A percentile compares a stretch with the other conserved stretches of the same genome.
These are phyloP conservation scores for Sodiomyces alkalinus DNA, from an alignment of 2,329 filamentous ascomycete species.

Conservation along the genomic window DNA sequence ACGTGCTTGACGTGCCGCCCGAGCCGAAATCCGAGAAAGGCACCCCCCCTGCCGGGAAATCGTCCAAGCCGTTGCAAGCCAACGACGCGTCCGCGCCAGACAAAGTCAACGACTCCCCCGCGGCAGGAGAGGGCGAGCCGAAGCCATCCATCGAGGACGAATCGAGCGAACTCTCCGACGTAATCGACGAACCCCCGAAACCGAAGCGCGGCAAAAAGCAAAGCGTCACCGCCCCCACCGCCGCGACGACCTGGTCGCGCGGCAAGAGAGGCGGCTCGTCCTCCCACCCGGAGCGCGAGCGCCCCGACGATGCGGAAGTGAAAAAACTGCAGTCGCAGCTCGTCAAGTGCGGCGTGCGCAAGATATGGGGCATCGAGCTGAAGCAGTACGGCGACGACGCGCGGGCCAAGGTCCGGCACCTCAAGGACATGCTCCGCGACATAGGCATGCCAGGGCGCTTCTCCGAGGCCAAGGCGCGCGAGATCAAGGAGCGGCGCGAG, in stretches of 20 bases:
- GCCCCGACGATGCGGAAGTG: conserved; percentile 64
- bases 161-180: conserved; percentile 45
- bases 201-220: conserved; percentile 41
- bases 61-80: too few species aligned
- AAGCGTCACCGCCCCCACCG: conserved; percentile 20
- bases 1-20: background rate
- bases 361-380: conserved; percentile 79
- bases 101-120: conserved; percentile 1
- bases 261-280: conserved; percentile 7
- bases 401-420: conserved; percentile 68
- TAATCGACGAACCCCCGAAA: conserved; percentile 58
- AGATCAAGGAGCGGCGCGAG: conserved; percentile 80
- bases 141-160: conserved; percentile 7
- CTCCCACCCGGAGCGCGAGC: conserved; percentile 44
- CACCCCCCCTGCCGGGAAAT: background rate
- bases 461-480: conserved; percentile 65
- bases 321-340: conserved; percentile 80
- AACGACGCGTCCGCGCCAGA: too few species aligned
- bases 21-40: conserved; percentile 1
- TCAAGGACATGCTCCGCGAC: conserved; percentile 65
- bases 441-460: conserved; percentile 81
- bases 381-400: conserved; percentile 55
- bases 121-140: background rate
- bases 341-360: conserved; percentile 79
- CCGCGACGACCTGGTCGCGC: too few species aligned